Evolutionary conservation across 441 rosid genomes (phyloP).

Genomic region (Corymbia citriodora): DNA sequence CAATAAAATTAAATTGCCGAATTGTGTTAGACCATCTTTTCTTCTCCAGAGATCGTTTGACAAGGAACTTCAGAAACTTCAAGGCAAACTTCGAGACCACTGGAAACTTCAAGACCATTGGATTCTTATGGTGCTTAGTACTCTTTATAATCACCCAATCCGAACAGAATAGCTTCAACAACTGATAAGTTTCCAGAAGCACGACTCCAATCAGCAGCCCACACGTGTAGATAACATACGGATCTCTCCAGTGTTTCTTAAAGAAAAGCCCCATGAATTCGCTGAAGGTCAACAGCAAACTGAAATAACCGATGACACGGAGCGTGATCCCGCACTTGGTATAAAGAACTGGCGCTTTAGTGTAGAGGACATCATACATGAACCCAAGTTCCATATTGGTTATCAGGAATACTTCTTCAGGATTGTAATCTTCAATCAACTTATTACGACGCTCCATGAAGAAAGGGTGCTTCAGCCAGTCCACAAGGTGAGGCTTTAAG

Average conservation of each 20-base stretch:
- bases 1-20: neutral
- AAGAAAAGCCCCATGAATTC: neutral
- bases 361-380: slow-evolving; percentile 2
- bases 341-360: slow-evolving; percentile 1
- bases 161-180: neutral
- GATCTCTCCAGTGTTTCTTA: neutral
- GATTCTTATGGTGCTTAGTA: no score
- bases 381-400: neutral
- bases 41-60: neutral
- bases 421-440: neutral
- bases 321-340: neutral
- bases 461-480: neutral
- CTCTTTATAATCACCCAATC: neutral
- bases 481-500: neutral
- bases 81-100: no score
- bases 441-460: neutral
- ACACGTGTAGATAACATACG: neutral
- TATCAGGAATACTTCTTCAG: neutral
- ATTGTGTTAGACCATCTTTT: neutral
- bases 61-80: no score
- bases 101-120: no score
- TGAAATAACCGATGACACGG: neutral
- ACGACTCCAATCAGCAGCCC: neutral
- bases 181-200: neutral
- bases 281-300: neutral